Percentiles rank a stretch among this genome's conserved stretches.
These are phyloP conservation scores for Zea luxurians DNA, from an alignment of 176 grass and related monocot genomes.

Conservation along the genomic window DNA sequence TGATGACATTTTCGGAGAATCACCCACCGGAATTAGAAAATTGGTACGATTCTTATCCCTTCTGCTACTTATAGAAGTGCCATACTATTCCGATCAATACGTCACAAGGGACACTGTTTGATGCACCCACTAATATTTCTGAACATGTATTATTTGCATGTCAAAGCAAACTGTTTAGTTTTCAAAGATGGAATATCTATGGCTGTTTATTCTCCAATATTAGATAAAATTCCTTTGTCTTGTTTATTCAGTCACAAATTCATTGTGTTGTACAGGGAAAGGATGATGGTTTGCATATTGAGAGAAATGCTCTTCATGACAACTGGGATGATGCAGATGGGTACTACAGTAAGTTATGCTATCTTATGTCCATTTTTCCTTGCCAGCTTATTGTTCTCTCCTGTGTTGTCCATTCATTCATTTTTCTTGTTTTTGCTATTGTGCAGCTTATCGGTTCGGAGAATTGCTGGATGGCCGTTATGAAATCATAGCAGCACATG, in stretches of 20 bases:
- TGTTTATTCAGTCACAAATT: conserved; percentile 1
- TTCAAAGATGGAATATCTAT: conserved; percentile 12
- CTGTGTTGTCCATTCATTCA: conserved; percentile 14
- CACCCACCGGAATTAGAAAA: conserved; percentile 75
- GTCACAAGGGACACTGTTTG: neutral
- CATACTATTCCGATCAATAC: neutral
- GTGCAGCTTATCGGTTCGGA: conserved; percentile 75
- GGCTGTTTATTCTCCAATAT: neutral
- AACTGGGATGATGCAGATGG: conserved; percentile 99
- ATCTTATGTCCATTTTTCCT: conserved; percentile 30
- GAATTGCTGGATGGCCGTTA: conserved; percentile 92
- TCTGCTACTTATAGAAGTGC: conserved; percentile 6
- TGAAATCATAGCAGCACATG: conserved; percentile 89
- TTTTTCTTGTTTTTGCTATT: conserved; percentile 15
- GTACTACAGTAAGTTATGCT: conserved; percentile 84
- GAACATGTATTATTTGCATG: neutral
- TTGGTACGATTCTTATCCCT: conserved; percentile 47
- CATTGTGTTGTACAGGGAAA: conserved; percentile 58
- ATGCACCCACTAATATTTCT: neutral
- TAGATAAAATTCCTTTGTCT: conserved; percentile 24
- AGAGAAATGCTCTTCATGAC: conserved; percentile 80
- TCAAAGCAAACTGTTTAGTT: neutral
- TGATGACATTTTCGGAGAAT: conserved; percentile 98
- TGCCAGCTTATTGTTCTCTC: conserved; percentile 24
- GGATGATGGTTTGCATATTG: conserved; percentile 60